Conservation (phyloP, 2,329 filamentous ascomycete genomes). For the Malbranchea zuffiana region DNA sequence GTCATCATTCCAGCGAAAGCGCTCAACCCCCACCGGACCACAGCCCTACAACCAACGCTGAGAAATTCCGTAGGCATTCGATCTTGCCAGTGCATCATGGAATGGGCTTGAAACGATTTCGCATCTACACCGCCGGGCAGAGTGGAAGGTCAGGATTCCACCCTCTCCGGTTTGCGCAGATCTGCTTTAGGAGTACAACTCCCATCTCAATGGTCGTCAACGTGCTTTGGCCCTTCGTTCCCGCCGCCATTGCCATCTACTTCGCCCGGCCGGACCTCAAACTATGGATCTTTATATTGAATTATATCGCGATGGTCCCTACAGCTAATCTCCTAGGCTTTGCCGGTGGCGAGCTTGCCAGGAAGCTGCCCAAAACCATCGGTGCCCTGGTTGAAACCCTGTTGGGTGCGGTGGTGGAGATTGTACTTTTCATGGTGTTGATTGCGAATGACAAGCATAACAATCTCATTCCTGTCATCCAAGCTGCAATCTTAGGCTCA, state of each 20-base stretch:
- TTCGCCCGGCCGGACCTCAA: constrained; percentile 47
- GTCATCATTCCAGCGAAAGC: no score
- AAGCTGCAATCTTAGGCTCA: constrained; percentile 72
- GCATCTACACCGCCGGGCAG: constrained; percentile 44
- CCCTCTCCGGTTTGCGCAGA: constrained; percentile 51
- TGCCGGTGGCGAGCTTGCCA: constrained; percentile 58
- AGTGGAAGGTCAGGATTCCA: constrained; percentile 58
- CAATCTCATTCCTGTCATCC: constrained; percentile 55
- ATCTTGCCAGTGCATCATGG: constrained; percentile 20
- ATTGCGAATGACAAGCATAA: constrained; percentile 43
- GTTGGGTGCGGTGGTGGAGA: constrained; percentile 65
- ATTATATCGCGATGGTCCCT: constrained; percentile 68
- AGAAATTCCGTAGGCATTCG: constrained; percentile 3
- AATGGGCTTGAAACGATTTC: constrained; percentile 22
- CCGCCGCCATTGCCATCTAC: constrained; percentile 56
- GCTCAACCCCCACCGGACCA: no score
- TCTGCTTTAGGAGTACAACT: constrained; percentile 54
- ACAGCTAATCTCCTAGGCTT: constrained; percentile 67
- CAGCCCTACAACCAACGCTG: neutral
- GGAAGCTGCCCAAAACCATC: constrained; percentile 64
- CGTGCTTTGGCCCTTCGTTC: constrained; percentile 63
- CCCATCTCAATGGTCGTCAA: constrained; percentile 55
- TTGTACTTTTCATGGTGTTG: constrained; percentile 71
- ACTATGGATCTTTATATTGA: constrained; percentile 56
- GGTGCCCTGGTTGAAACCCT: constrained; percentile 41